A percentile compares a stretch with the other conserved stretches of the same genome.
Conservation (phyloP, 768 basidiomycete species). For the Pisolithus orientalis region DNA sequence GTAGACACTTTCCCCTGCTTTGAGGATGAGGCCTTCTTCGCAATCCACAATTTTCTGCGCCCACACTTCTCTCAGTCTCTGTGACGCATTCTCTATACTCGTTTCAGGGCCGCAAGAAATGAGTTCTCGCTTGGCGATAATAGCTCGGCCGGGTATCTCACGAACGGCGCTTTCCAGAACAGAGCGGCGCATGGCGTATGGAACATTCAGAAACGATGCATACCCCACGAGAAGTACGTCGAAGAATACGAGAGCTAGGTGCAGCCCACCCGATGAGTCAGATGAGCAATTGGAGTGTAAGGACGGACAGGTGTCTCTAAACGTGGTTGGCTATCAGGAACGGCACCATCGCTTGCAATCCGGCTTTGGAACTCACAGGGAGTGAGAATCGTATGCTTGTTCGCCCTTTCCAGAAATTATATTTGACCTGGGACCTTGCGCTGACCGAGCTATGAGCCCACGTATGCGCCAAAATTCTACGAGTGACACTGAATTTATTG, state of each 20-base stretch:
- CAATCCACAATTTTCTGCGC: constrained; percentile 43
- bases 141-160: constrained; percentile 51
- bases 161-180: constrained; percentile 54
- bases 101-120: constrained; percentile 27
- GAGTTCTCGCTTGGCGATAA: constrained; percentile 50
- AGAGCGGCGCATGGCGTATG: constrained; percentile 56
- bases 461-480: constrained; percentile 76
- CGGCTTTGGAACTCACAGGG: constrained; percentile 10
- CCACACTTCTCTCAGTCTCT: constrained; percentile 40
- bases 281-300: constrained; percentile 35
- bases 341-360: background rate
- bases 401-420: constrained; percentile 14
- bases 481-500: background rate
- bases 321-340: background rate
- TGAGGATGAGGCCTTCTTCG: constrained; percentile 74
- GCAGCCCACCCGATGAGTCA: constrained; percentile 31
- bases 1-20: constrained; percentile 64
- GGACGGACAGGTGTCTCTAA: constrained; percentile 35
- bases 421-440: constrained; percentile 43
- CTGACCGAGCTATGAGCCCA: constrained; percentile 51
- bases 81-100: constrained; percentile 8
- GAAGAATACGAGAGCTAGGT: constrained; percentile 82
- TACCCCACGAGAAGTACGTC: constrained; percentile 72
- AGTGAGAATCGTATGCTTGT: constrained; percentile 14
- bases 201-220: constrained; percentile 43